Evolutionary conservation across 1,284 basidiomycete genomes (phyloP), one percentile per base, ranked within the genome.

Genomic region (Schizopora paradoxa): DNA sequence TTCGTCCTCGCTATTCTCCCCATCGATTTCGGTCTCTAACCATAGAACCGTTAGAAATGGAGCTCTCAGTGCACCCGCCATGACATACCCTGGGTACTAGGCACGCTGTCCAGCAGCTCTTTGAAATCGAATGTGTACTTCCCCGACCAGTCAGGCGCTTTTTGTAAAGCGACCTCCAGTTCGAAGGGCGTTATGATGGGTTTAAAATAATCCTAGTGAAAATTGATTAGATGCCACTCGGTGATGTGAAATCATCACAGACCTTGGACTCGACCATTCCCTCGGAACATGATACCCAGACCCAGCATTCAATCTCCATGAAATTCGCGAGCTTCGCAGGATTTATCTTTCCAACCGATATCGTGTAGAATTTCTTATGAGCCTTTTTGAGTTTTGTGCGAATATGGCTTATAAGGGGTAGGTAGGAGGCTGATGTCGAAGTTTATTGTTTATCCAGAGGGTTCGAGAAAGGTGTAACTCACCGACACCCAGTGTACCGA

Each of bases 161-260:
- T 64, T 51, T 73, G 77, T 13, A 99, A 71, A 0, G 94, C 91
- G 2, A 96, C 66, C 56, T 88, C 79, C 32, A 98, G 73, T 62
- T 99, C 96, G 62, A 83, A 97, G 0, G 96, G 96, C 1, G 95
- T 98, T 19, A 99, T 76, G 43, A 99, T 95, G 0, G 95, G 94
- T 16, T 81, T 72, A 45, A 86, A 72, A 61, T 94, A 99, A 19
- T 97, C 94, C 82, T 92, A 11, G 21, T n/a, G 28, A 11, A 28
- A 31, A 13, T 4, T 22, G 37, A 26, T 2, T 19, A 25, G 6
- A 41, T 5, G 16, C 5, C 13, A 18, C 10, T 29, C 11, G 37
- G 46, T 18, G 55, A 23, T 35, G 45, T 18, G 45, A 37, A 13
- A 11, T 16, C 16, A 33, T 36, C 2, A 27, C 62, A 4, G 35